These are phyloP conservation scores for Lizonia empirigonia DNA, from an alignment of 2,329 filamentous ascomycete genomes.

Conservation along the genomic window DNA sequence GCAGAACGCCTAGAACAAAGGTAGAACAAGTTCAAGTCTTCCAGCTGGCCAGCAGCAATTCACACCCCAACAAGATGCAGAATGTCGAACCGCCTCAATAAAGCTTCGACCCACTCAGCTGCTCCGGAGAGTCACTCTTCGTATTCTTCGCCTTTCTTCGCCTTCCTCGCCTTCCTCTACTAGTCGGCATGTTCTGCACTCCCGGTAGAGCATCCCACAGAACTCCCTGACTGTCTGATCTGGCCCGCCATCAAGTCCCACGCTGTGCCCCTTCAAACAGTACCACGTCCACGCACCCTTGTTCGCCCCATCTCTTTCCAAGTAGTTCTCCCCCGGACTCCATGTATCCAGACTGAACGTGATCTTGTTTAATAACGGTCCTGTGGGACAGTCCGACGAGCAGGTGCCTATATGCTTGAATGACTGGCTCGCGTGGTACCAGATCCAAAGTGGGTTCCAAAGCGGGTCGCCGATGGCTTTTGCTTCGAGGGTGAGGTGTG, in stretches of 20 bases:
- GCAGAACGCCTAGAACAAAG: neutral
- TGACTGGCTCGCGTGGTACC: conserved; percentile 44
- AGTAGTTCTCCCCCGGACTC: conserved; percentile 44
- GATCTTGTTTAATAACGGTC: conserved; percentile 37
- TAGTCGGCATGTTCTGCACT: conserved; percentile 32
- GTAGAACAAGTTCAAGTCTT: neutral
- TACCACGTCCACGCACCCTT: conserved; percentile 43
- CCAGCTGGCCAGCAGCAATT: conserved; percentile 2
- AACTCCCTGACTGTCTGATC: conserved; percentile 39
- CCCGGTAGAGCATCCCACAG: conserved; percentile 37
- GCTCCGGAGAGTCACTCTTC: conserved; percentile 6
- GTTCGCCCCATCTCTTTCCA: conserved; percentile 28
- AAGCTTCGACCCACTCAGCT: neutral
- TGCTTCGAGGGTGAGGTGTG: conserved; percentile 35
- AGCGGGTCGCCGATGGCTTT: conserved; percentile 47
- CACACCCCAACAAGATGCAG: conserved; percentile 2
- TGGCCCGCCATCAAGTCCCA: conserved; percentile 25
- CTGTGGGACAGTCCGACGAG: conserved; percentile 10
- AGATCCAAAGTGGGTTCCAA: conserved; percentile 50
- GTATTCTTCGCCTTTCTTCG: conserved; percentile 20
- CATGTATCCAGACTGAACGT: conserved; percentile 45
- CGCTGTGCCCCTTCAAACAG: conserved; percentile 37
- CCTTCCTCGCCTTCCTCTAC: conserved; percentile 22
- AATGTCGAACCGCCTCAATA: conserved; percentile 3
- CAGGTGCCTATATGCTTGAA: conserved; percentile 42